Evolutionary conservation across 2,329 filamentous ascomycete species (phyloP).

Genomic region (Stagonosporopsis chrysanthemi): DNA sequence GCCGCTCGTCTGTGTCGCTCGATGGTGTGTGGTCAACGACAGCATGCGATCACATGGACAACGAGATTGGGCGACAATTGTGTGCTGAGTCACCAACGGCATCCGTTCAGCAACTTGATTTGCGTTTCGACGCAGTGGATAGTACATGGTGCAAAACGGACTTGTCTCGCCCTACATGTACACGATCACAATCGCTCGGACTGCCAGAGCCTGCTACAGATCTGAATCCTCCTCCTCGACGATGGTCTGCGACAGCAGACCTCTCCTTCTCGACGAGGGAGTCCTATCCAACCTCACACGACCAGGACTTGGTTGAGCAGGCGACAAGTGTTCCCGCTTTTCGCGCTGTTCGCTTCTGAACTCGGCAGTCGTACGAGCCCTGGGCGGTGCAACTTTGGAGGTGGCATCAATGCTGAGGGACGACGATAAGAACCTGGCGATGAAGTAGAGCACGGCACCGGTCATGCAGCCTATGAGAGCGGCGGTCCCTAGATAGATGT

Average conservation of each 20-base stretch:
- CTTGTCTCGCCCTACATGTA: background rate
- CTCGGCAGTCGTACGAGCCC: conserved; percentile 37
- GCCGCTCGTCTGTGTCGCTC: background rate
- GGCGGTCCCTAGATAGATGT: conserved; percentile 70
- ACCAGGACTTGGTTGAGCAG: conserved; percentile 27
- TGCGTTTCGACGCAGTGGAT: background rate
- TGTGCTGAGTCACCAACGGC: background rate
- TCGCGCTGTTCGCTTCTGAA: conserved; percentile 40
- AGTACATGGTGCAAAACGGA: background rate
- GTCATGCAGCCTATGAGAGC: conserved; percentile 70
- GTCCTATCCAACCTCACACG: conserved; percentile 43
- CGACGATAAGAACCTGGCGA: conserved; percentile 63
- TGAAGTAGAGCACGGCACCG: conserved; percentile 66
- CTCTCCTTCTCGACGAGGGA: conserved; percentile 44
- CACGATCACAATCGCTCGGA: background rate
- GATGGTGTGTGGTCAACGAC: background rate
- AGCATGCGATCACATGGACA: background rate
- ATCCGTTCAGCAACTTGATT: background rate
- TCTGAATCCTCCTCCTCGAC: conserved; percentile 73
- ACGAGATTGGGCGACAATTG: background rate
- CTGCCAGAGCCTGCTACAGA: conserved; percentile 38
- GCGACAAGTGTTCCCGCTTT: conserved; percentile 25
- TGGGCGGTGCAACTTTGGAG: conserved; percentile 13
- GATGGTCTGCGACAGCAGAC: conserved; percentile 71
- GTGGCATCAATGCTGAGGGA: conserved; percentile 53